Base-by-base conservation (phyloP, 164 flowering plant species). In the Tinospora cordifolia region DNA sequence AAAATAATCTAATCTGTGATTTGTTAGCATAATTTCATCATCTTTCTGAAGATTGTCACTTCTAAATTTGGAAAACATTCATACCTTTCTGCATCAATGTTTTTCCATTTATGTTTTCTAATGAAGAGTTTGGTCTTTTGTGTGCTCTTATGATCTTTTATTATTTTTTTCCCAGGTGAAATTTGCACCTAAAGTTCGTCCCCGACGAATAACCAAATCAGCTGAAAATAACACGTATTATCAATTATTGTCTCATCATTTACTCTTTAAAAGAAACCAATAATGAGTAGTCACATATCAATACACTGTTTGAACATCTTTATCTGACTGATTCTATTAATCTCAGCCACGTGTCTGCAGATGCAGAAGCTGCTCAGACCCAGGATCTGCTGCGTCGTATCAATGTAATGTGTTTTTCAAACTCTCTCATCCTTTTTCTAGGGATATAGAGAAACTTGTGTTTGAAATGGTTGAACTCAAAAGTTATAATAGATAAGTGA, bases 311-410 rank as follows among this genome's bases (percentile, higher is more conserved):
- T 51, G 24, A n/a, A 51, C 19, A 51, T 51, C 46, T 11, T 41
- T 41, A 11, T 41, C 21, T 51, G 59, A n/a, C 21, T 51, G 22
- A 51, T 51, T 69, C 51, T 26, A n/a, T n/a, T 58, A 21, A 25
- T 51, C 64, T 68, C 71, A 76, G 78, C 39, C 69, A 72, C 15
- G 62, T 39, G 41, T 11, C 17, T 68, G 38, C 41, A 15, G 62
- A 76, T 21, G 69, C 30, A 63, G 78, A 76, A 41, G 72, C 22
- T 38, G 66, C 72, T 26, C 26, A 68, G 68, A 74, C 71, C 64
- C 36, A 26, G 26, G 72, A 71, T 46, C 63, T 58, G 75, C 24
- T 71, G 65, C 60, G 57, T 38, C 72, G 46, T 63, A 68, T 68
- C 65, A 76, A 68, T 62, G 75, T 72, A 69, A 8, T 39, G 8